phyloP scores from a whole-genome alignment of 768 basidiomycete species.

The Mycena albidolilacea region DNA sequence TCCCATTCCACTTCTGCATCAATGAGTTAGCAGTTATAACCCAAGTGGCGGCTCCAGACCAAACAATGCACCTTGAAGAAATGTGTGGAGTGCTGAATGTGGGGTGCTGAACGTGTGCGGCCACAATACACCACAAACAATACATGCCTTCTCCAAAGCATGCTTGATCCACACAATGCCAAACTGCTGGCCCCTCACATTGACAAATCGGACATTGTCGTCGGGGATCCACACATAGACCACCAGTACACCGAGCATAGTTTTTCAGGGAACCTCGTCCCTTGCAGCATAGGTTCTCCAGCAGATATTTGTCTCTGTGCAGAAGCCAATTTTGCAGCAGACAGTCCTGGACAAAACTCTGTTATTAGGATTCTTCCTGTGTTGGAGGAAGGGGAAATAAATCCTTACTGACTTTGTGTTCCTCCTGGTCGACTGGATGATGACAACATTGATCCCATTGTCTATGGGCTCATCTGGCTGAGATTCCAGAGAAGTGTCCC shows the following conservation, averaged over 20 bases:
- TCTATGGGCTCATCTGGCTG: neutral
- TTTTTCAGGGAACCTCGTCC: constrained; percentile 1
- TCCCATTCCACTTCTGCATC: constrained; percentile 13
- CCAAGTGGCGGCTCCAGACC: no score
- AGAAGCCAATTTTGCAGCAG: constrained; percentile 7
- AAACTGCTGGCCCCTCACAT: neutral
- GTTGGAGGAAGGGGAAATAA: neutral
- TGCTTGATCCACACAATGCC: constrained; percentile 1
- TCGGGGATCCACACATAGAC: no score
- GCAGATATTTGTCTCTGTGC: neutral
- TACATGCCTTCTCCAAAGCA: constrained; percentile 8
- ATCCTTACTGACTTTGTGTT: neutral
- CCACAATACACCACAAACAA: neutral
- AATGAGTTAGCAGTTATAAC: no score
- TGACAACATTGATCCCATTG: neutral
- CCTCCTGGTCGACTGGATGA: neutral
- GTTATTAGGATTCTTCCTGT: no score
- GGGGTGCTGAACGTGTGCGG: neutral
- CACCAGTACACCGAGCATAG: neutral
- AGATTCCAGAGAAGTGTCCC: neutral
- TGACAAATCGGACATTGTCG: no score
- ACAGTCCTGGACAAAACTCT: neutral
- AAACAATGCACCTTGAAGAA: constrained; percentile 15
- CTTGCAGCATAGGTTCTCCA: neutral
- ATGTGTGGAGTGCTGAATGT: no score